Percentiles rank a stretch among this genome's conserved stretches.
Conservation (phyloP, 2,329 filamentous ascomycete genomes). For the Exserohilum turcica region DNA sequence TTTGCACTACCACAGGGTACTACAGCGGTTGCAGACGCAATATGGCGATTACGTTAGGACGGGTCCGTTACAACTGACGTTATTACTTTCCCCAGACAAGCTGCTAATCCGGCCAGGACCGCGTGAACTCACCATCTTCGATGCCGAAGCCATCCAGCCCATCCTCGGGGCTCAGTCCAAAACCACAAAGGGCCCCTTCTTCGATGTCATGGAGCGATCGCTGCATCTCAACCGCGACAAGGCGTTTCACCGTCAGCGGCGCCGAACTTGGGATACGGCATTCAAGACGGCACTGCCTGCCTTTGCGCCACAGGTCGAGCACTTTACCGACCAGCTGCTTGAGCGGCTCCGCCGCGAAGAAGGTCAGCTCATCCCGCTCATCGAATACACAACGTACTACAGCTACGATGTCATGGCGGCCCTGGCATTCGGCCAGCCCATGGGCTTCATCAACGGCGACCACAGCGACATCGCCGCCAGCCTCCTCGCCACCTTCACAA, state of each 20-base stretch:
- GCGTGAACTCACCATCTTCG: slow-evolving; percentile 32
- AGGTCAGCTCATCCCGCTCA: slow-evolving; percentile 44
- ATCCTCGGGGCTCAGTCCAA: slow-evolving; percentile 29
- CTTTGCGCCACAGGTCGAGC: slow-evolving; percentile 29
- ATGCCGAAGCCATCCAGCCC: slow-evolving; percentile 26
- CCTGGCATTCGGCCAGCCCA: slow-evolving; percentile 52
- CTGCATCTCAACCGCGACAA: slow-evolving; percentile 36
- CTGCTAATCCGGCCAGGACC: slow-evolving; percentile 20
- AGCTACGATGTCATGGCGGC: slow-evolving; percentile 54
- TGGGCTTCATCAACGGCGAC: slow-evolving; percentile 47
- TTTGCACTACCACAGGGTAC: slow-evolving; percentile 23
- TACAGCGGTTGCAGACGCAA: slow-evolving; percentile 25
- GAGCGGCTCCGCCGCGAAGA: slow-evolving; percentile 20
- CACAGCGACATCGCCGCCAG: slow-evolving; percentile 26
- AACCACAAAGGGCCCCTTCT: slow-evolving; percentile 36
- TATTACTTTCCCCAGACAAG: background rate
- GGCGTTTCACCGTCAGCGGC: slow-evolving; percentile 30
- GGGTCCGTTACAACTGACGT: slow-evolving; percentile 14
- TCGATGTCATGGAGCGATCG: slow-evolving; percentile 28
- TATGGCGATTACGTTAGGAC: slow-evolving; percentile 37
- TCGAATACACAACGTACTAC: slow-evolving; percentile 51
- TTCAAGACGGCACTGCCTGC: slow-evolving; percentile 34
- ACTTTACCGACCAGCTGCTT: slow-evolving; percentile 31
- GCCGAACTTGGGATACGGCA: slow-evolving; percentile 38
- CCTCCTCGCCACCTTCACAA: slow-evolving; percentile 42